Base-by-base conservation (phyloP, 768 basidiomycete species). In the Hebeloma cylindrosporum region DNA sequence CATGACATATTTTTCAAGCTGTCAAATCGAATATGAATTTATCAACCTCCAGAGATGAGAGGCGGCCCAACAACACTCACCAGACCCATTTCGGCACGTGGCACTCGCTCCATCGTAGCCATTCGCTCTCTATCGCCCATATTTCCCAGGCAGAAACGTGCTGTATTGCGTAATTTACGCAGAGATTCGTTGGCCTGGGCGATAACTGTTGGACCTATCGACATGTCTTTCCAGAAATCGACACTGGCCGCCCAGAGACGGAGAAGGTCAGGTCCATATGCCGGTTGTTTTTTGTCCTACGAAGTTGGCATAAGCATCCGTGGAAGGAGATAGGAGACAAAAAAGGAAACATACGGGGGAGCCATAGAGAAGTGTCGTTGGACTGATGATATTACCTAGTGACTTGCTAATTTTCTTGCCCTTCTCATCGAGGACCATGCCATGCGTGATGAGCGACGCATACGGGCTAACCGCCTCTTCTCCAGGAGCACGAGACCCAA, bases 321-420 rank as follows among this genome's bases (percentile, higher is more conserved):
- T 30, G 34, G 9, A 31, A 11, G n/a, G 7, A 28, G 18, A n/a
- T 34, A 13, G n/a, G 3, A 47, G 22, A 6, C 14, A 41, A 8
- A 20, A 11, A 16, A 51, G 23, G 21, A 21, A 23, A 65, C 76
- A 9, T 51, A 93, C 92, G 68, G 77, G 65, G 14, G 85, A 85
- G 16, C 93, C 95, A 45, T 82, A 61, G 20, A 96, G 79, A 45
- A 98, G 72, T 0, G 79, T 79, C 71, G 88, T 68, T 0, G 95
- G 95, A 56, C 85, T 90, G 37, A 94, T 64, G 18, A 96, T 83
- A 57, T 99, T 99, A 0, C 95, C 95, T 7, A 89, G 63, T 1
- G 89, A 93, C 71, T 99, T 99, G 79, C 94, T 97, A 95, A 99
- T 99, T 69, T 92, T 93, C 69, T 84, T 83, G 2, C 93, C 93